These are phyloP conservation scores for Leishmania braziliensis DNA, from an alignment of 208 protist species.

Conservation along the genomic window DNA sequence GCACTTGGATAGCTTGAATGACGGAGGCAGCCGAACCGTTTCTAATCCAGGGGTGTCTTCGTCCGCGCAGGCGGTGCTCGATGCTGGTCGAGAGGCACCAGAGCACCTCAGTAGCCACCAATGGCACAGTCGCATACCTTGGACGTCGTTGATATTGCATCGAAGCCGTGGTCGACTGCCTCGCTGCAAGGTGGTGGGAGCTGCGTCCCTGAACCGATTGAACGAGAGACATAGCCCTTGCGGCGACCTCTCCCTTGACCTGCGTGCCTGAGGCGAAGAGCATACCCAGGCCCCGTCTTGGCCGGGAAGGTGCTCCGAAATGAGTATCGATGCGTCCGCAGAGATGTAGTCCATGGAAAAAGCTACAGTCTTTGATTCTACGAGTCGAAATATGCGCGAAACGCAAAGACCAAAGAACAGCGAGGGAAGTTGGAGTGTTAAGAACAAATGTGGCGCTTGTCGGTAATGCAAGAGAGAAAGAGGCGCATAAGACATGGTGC, in stretches of 20 bases:
- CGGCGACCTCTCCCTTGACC: constrained; percentile 9
- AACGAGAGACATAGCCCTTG: constrained; percentile 16
- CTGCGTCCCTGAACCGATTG: constrained; percentile 7
- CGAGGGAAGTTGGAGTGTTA: background rate
- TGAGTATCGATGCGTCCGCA: constrained; percentile 1
- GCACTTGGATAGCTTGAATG: constrained; percentile 6
- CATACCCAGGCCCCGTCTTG: constrained; percentile 8
- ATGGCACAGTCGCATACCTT: constrained; percentile 13
- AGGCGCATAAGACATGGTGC: background rate
- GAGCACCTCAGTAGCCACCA: constrained; percentile 36
- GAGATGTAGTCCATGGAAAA: background rate
- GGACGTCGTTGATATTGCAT: constrained; percentile 19
- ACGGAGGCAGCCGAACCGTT: background rate
- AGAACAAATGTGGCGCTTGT: background rate
- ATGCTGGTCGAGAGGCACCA: background rate
- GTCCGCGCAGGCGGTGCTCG: background rate
- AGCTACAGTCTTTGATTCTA: background rate
- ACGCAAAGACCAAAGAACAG: background rate
- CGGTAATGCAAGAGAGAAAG: background rate
- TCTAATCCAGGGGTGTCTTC: background rate
- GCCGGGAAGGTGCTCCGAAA: constrained; percentile 18
- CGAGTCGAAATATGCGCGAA: background rate
- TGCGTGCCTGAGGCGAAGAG: constrained; percentile 11
- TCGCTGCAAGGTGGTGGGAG: background rate
- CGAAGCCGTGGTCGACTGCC: constrained; percentile 4